Percentiles rank a stretch among this genome's conserved stretches.
Conservation (phyloP, 129 eudicot species). For the Tanacetum coccineum region DNA sequence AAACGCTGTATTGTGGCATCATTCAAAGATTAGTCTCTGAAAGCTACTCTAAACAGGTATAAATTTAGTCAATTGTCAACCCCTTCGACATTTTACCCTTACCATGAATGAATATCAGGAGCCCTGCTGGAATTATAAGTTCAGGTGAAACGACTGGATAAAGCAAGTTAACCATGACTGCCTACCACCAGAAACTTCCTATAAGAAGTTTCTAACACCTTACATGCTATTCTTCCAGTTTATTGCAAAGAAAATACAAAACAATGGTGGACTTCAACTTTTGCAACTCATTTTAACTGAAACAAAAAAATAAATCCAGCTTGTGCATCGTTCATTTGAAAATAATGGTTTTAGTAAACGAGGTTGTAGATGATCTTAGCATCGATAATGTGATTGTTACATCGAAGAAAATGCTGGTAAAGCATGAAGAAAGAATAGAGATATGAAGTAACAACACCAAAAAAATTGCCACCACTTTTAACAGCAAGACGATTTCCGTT, state of each 20-base stretch:
- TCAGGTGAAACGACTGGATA: too few species aligned
- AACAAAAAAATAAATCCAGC: background rate
- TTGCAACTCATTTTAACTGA: background rate
- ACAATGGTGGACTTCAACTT: background rate
- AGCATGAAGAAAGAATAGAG: too few species aligned
- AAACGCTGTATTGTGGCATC: background rate
- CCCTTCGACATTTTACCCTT: background rate
- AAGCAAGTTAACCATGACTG: background rate
- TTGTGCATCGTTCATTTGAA: too few species aligned
- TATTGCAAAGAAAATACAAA: background rate
- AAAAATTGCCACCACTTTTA: too few species aligned
- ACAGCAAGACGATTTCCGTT: too few species aligned
- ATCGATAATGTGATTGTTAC: too few species aligned
- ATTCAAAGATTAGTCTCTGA: background rate
- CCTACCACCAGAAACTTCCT: background rate
- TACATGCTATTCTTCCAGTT: background rate
- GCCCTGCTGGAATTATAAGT: too few species aligned
- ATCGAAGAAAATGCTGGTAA: too few species aligned
- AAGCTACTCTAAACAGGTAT: constrained; percentile 5
- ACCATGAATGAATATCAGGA: background rate
- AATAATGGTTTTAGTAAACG: background rate
- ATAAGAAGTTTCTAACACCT: background rate
- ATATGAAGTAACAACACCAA: too few species aligned
- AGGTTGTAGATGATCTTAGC: too few species aligned
- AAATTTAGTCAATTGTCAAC: background rate